Percentiles rank a stretch among this genome's conserved stretches.
These are phyloP conservation scores for Wilcoxina mikolae DNA, from an alignment of 495 filamentous ascomycete genomes.

Conservation along the genomic window DNA sequence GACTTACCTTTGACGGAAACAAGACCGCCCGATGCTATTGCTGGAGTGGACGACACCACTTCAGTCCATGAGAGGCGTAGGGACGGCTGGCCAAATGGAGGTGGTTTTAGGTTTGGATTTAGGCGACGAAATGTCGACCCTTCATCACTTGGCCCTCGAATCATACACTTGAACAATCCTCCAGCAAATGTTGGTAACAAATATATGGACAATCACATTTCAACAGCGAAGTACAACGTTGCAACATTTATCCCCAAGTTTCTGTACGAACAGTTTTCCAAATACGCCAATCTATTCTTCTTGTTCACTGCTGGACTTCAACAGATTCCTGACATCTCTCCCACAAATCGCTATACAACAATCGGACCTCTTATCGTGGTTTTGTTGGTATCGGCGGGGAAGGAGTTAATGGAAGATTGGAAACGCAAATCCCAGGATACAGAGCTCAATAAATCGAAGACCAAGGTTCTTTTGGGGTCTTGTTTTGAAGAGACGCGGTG, in stretches of 20 bases:
- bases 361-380: conserved; percentile 86
- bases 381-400: conserved; percentile 80
- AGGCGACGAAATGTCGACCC: conserved; percentile 73
- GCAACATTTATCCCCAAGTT: conserved; percentile 96
- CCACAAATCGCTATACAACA: conserved; percentile 89
- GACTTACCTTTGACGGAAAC: conserved; percentile 84
- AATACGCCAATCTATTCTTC: conserved; percentile 99
- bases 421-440: conserved; percentile 78
- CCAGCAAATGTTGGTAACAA: conserved; percentile 79
- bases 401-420: conserved; percentile 89
- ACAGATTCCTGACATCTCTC: conserved; percentile 88
- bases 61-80: not conserved
- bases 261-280: conserved; percentile 96
- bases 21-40: conserved; percentile 37
- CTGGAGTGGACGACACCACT: conserved; percentile 22
- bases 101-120: conserved; percentile 90
- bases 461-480: conserved; percentile 69
- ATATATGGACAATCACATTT: conserved; percentile 90
- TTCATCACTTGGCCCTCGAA: conserved; percentile 74
- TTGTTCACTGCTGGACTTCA: conserved; percentile 91
- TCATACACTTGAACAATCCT: conserved; percentile 95
- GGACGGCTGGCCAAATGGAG: conserved; percentile 32
- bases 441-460: conserved; percentile 75
- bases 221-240: conserved; percentile 94
- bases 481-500: conserved; percentile 75